These are phyloP conservation scores for Forsythia suspensa DNA, from an alignment of 257 asterid species.

Conservation along the genomic window DNA sequence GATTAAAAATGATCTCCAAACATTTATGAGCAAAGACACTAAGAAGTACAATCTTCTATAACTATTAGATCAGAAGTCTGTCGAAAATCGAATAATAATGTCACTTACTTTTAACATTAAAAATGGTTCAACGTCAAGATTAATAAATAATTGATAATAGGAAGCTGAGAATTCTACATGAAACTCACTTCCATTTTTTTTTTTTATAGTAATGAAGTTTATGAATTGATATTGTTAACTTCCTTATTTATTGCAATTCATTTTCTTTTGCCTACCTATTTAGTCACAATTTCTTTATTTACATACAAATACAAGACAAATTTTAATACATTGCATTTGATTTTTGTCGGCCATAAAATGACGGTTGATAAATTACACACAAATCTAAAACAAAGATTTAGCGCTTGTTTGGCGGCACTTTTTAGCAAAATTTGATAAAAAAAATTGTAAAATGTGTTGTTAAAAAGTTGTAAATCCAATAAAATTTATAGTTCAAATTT, in stretches of 20 bases:
- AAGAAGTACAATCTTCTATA: too few relatives aligned
- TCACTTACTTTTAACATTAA: background rate
- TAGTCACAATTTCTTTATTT: background rate
- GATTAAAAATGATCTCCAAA: too few relatives aligned
- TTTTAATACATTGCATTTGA: background rate
- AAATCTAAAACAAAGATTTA: conserved; percentile 19
- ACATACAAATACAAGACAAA: conserved; percentile 2
- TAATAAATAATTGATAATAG: background rate
- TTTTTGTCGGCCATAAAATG: conserved; percentile 43
- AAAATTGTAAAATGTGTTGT: too few relatives aligned
- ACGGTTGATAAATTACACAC: conserved; percentile 33
- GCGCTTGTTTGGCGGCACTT: too few relatives aligned
- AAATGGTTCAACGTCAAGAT: background rate
- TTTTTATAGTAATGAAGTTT: background rate
- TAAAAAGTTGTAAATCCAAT: too few relatives aligned
- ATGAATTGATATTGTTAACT: background rate
- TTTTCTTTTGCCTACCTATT: conserved; percentile 1
- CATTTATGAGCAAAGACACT: too few relatives aligned
- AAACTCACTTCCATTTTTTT: background rate
- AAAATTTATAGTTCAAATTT: too few relatives aligned
- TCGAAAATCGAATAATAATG: too few relatives aligned
- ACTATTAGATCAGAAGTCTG: too few relatives aligned
- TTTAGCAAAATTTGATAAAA: too few relatives aligned
- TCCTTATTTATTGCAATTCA: background rate
- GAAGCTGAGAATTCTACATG: background rate